Percentiles rank a stretch among this genome's conserved stretches.
phyloP scores from a whole-genome alignment of 352 stramenopile species.

The Hyaloperonospora arabidopsidis region DNA sequence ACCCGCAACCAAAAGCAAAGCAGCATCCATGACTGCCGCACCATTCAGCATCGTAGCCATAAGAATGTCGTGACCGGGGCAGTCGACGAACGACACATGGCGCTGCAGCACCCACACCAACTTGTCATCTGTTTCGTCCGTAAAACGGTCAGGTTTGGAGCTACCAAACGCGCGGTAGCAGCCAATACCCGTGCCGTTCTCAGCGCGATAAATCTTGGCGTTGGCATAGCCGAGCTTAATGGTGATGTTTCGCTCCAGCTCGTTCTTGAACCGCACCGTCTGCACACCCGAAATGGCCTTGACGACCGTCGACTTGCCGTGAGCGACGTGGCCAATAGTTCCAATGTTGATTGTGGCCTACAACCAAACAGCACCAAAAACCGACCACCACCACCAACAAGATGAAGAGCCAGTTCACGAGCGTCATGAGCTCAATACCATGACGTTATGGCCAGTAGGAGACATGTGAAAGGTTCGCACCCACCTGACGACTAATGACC shows the following conservation, averaged over 20 bases:
- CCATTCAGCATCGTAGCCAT: constrained; percentile 99
- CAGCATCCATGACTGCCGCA: constrained; percentile 99
- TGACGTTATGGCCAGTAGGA: too few relatives aligned
- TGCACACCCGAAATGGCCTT: constrained; percentile 99
- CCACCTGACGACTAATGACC: constrained; percentile 88
- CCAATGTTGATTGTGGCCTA: constrained; percentile 99
- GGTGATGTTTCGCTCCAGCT: constrained; percentile 99
- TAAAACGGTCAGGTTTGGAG: constrained; percentile 83
- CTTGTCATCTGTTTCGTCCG: constrained; percentile 81
- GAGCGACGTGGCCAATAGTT: constrained; percentile 99
- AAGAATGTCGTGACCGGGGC: constrained; percentile 99
- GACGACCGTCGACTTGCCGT: constrained; percentile 99
- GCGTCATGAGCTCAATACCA: too few relatives aligned
- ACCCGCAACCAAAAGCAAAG: constrained; percentile 95
- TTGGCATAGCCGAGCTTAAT: constrained; percentile 99
- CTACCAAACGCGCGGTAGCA: constrained; percentile 87
- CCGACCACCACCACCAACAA: not conserved
- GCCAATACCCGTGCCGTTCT: constrained; percentile 72
- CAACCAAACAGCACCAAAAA: not conserved
- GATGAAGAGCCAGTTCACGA: too few relatives aligned
- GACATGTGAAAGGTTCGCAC: not conserved
- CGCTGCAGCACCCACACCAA: constrained; percentile 89
- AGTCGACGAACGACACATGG: constrained; percentile 99
- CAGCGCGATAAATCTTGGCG: constrained; percentile 97
- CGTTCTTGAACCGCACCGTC: constrained; percentile 97